phyloP scores from a whole-genome alignment of 352 stramenopile genomes.

The Halophytophthora batemanensis region DNA sequence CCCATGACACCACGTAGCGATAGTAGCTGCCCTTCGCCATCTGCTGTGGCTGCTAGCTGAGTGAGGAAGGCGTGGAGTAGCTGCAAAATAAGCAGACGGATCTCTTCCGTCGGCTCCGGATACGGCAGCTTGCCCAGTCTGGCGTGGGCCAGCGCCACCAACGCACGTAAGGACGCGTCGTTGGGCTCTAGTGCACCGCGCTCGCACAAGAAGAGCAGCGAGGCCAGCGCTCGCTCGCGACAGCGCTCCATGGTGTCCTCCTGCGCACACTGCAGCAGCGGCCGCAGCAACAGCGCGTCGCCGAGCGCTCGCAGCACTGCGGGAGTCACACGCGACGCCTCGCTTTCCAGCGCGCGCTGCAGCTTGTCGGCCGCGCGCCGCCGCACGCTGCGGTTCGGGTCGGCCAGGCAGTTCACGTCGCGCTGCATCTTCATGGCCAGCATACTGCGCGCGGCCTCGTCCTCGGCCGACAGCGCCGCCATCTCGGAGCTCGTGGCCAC shows the following conservation, averaged over 20 bases:
- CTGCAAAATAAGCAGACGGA: constrained; percentile 70
- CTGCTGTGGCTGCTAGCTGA: constrained; percentile 26
- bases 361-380: constrained; percentile 75
- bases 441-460: constrained; percentile 53
- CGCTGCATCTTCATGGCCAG: constrained; percentile 80
- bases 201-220: constrained; percentile 59
- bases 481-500: background rate
- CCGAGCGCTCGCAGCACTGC: constrained; percentile 45
- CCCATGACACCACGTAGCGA: constrained; percentile 57
- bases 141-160: constrained; percentile 42
- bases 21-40: constrained; percentile 9
- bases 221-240: constrained; percentile 59
- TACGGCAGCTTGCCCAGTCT: constrained; percentile 80
- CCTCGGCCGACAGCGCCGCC: constrained; percentile 46
- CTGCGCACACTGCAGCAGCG: constrained; percentile 48
- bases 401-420: constrained; percentile 77
- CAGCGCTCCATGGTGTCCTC: constrained; percentile 73
- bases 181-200: constrained; percentile 42
- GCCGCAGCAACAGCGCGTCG: constrained; percentile 35
- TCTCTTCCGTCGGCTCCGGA: constrained; percentile 78
- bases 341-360: constrained; percentile 43
- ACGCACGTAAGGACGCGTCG: constrained; percentile 33
- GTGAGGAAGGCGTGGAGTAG: constrained; percentile 50
- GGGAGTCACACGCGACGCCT: constrained; percentile 30
- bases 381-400: constrained; percentile 66